Evolutionary conservation across 1,284 basidiomycete species (phyloP).

Genomic region (Sparassis latifolia): DNA sequence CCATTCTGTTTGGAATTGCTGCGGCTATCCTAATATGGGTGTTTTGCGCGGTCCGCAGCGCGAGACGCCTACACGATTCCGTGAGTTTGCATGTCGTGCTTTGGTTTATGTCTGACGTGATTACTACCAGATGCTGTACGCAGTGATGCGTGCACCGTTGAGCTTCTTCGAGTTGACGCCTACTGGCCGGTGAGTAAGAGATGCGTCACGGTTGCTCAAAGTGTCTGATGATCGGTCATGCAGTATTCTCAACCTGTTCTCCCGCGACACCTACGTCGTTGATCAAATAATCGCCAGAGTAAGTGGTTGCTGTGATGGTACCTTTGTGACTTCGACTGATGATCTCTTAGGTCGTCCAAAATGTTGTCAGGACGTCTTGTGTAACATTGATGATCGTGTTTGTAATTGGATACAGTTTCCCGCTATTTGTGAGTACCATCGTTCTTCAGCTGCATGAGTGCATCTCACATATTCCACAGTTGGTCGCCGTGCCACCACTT

Average conservation of each 20-base stretch:
- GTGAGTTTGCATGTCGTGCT: conserved; percentile 32
- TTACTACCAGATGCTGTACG: conserved; percentile 55
- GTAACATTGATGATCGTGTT: conserved; percentile 68
- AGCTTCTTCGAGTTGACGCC: conserved; percentile 87
- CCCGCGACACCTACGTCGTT: conserved; percentile 88
- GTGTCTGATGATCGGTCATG: neutral
- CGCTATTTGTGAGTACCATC: conserved; percentile 48
- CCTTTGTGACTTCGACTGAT: too few relatives aligned
- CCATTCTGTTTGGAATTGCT: conserved; percentile 44
- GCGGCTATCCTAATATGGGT: conserved; percentile 71
- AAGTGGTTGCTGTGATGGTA: conserved; percentile 8
- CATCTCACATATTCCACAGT: conserved; percentile 10
- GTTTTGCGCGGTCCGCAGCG: conserved; percentile 71
- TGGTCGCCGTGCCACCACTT: conserved; percentile 71
- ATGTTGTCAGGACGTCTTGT: conserved; percentile 56
- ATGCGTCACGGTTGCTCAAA: neutral
- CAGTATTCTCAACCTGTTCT: conserved; percentile 85
- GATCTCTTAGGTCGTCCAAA: conserved; percentile 50
- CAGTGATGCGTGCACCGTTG: conserved; percentile 79
- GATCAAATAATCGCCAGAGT: conserved; percentile 77
- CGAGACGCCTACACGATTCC: conserved; percentile 70
- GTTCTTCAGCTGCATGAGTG: neutral
- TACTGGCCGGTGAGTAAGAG: conserved; percentile 52
- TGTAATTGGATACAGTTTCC: conserved; percentile 79
- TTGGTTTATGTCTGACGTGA: neutral